These are phyloP conservation scores for Pichia californica DNA, from an alignment of 805 yeast genomes.

Conservation along the genomic window DNA sequence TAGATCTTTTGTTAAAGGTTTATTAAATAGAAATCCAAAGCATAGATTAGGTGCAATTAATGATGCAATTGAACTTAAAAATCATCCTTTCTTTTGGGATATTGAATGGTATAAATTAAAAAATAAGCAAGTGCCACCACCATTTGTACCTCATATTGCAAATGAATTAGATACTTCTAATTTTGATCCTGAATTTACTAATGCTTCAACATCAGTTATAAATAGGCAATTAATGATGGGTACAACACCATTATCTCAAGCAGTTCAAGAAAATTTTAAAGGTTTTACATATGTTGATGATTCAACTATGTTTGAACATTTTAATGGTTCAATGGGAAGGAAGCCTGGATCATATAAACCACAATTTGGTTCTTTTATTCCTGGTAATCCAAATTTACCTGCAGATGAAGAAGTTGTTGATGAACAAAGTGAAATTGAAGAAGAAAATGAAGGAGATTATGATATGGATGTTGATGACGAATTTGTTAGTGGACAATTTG, in stretches of 20 bases:
- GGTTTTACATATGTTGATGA: conserved; percentile 97
- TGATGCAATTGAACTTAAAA: conserved; percentile 89
- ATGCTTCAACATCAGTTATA: conserved; percentile 78
- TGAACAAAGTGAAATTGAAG: conserved; percentile 47
- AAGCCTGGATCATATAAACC: conserved; percentile 33
- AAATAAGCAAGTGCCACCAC: conserved; percentile 86
- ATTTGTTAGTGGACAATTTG: conserved; percentile 86
- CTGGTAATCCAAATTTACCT: conserved; percentile 73
- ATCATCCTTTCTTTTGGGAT: conserved; percentile 87
- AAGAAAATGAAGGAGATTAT: conserved; percentile 36
- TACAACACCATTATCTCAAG: conserved; percentile 85
- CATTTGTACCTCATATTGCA: conserved; percentile 88
- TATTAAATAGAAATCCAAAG: conserved; percentile 90
- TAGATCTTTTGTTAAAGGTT: conserved; percentile 89
- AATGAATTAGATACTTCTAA: conserved; percentile 93
- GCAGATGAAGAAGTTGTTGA: conserved; percentile 82
- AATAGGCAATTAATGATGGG: conserved; percentile 59
- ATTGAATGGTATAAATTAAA: conserved; percentile 81
- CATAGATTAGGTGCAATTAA: conserved; percentile 88
- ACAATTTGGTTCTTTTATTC: conserved; percentile 60
- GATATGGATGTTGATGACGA: conserved; percentile 60
- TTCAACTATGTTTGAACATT: conserved; percentile 84
- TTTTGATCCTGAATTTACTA: conserved; percentile 96
- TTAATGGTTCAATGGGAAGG: conserved; percentile 33
- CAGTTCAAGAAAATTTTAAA: conserved; percentile 91